Evolutionary conservation across 768 basidiomycete genomes (phyloP).

Genomic region (Mycena metata): DNA sequence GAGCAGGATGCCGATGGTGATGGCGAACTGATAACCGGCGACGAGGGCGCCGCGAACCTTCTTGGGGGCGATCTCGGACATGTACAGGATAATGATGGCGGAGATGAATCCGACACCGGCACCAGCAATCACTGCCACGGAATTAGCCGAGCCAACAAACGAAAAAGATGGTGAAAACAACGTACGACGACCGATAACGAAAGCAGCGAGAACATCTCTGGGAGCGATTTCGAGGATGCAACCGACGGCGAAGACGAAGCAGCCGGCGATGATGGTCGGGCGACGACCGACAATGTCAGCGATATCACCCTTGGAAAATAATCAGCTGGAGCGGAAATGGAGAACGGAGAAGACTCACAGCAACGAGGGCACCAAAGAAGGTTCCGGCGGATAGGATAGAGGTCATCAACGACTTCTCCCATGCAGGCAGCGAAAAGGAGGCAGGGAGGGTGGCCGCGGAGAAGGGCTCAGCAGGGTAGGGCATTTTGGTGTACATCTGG

Average conservation of each 20-base stretch:
- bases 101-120: slow-evolving; percentile 12
- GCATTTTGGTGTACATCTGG: slow-evolving; percentile 6
- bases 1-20: background rate
- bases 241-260: slow-evolving; percentile 5
- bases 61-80: slow-evolving; percentile 14
- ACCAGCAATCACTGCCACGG: background rate
- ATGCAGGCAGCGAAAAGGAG: slow-evolving; percentile 4
- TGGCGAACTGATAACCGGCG: background rate
- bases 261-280: slow-evolving; percentile 3
- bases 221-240: slow-evolving; percentile 12
- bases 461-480: background rate
- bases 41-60: slow-evolving; percentile 1
- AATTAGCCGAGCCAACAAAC: too few relatives aligned
- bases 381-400: slow-evolving; percentile 2
- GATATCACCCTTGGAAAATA: slow-evolving; percentile 3
- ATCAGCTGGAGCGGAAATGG: too few relatives aligned
- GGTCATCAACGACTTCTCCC: slow-evolving; percentile 12
- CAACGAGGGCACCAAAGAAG: slow-evolving; percentile 5
- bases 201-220: background rate
- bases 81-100: slow-evolving; percentile 13
- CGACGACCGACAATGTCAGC: slow-evolving; percentile 6
- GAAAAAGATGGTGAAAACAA: too few relatives aligned
- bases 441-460: background rate
- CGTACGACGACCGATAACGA: slow-evolving; percentile 5
- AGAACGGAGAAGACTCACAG: background rate